Conservation (phyloP, 441 rosid genomes). For the Euphorbia schlechtendalii region DNA sequence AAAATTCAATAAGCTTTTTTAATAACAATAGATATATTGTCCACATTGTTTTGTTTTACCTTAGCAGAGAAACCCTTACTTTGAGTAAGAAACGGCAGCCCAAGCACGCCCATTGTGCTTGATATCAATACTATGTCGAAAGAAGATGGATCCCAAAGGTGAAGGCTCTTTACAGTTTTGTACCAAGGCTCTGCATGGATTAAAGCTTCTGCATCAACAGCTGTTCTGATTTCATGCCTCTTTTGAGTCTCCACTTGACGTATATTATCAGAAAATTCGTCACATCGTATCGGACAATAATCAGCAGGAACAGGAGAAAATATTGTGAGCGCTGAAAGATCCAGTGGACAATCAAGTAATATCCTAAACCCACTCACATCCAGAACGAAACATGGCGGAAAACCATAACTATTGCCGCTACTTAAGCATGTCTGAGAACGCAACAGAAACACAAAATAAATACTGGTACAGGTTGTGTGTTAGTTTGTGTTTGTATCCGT, state of each 20-base stretch:
- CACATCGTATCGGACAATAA: conserved; percentile 11
- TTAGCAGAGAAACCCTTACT: conserved; percentile 55
- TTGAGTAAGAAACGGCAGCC: conserved; percentile 67
- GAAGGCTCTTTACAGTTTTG: conserved; percentile 56
- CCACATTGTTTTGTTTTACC: conserved; percentile 34
- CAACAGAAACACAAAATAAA: background rate
- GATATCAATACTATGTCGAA: conserved; percentile 67
- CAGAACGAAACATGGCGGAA: conserved; percentile 64
- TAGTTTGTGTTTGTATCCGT: background rate
- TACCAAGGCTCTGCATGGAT: conserved; percentile 69
- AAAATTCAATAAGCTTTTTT: background rate
- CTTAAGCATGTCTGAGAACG: conserved; percentile 69
- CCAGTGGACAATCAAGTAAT: conserved; percentile 71
- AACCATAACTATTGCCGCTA: conserved; percentile 62
- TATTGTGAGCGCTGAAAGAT: conserved; percentile 55
- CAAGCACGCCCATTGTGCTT: conserved; percentile 70
- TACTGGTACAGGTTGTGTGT: background rate
- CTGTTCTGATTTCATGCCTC: conserved; percentile 21
- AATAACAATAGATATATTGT: background rate
- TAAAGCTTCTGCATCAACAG: conserved; percentile 37
- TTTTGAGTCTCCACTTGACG: conserved; percentile 17
- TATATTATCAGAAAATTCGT: conserved; percentile 24
- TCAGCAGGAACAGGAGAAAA: conserved; percentile 53
- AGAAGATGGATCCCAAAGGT: conserved; percentile 70
- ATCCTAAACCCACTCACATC: conserved; percentile 58